A percentile compares a stretch with the other conserved stretches of the same genome.
These are phyloP conservation scores for Fusarium sp. DNA, from an alignment of 2,329 filamentous ascomycete genomes.

Conservation along the genomic window DNA sequence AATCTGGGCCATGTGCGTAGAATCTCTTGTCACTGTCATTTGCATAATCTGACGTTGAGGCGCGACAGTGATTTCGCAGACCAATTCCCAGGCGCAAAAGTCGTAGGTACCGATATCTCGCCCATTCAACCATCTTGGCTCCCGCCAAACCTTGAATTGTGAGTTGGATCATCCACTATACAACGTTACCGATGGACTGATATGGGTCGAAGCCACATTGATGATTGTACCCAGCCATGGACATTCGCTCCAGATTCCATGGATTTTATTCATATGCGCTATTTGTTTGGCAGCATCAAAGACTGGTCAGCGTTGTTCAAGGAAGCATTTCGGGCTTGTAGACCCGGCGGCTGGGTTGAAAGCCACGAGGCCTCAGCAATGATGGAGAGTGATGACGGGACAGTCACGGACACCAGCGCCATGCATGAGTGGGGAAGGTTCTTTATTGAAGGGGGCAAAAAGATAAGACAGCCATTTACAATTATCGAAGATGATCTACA, in stretches of 20 bases:
- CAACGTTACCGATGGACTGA: fast-evolving
- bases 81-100: conserved; percentile 58
- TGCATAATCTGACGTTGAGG: background rate
- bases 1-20: conserved; percentile 18
- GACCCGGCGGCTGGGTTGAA: conserved; percentile 63
- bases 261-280: conserved; percentile 70
- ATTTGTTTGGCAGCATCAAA: conserved; percentile 66
- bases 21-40: fast-evolving
- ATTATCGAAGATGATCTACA: conserved; percentile 11
- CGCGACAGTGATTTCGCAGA: conserved; percentile 62
- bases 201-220: background rate
- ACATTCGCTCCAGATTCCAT: conserved; percentile 53
- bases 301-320: conserved; percentile 67
- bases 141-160: conserved; percentile 27
- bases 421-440: conserved; percentile 44
- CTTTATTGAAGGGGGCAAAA: conserved; percentile 45
- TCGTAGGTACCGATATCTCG: conserved; percentile 66
- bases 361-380: conserved; percentile 44
- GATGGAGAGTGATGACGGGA: conserved; percentile 47
- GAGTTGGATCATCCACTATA: background rate
- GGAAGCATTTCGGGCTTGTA: conserved; percentile 63
- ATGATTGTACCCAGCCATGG: conserved; percentile 50
- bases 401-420: conserved; percentile 42
- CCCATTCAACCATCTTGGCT: conserved; percentile 59
- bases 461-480: conserved; percentile 8